A percentile compares a stretch with the other conserved stretches of the same genome.
Conservation (phyloP, 176 grass and related monocot genomes). For the Carex myosuroides region DNA sequence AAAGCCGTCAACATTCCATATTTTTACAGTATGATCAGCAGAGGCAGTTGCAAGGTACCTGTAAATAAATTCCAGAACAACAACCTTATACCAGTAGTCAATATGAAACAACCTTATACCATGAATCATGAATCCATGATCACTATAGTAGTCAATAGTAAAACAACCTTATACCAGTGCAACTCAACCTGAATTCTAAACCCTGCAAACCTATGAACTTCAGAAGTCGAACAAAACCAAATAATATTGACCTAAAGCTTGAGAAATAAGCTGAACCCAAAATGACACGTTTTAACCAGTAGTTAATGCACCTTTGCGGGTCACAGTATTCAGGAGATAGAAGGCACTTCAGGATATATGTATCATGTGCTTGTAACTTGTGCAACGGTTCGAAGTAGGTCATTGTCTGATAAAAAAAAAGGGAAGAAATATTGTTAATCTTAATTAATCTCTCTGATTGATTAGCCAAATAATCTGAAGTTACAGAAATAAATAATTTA, state of each 20-base stretch:
- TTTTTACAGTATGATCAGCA: constrained; percentile 88
- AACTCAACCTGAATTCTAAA: background rate
- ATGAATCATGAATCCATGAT: background rate
- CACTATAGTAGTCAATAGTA: background rate
- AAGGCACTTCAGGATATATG: constrained; percentile 80
- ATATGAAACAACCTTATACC: too few species aligned
- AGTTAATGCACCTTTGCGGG: constrained; percentile 48
- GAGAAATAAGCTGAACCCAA: background rate
- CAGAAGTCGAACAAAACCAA: background rate
- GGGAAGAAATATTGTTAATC: constrained; percentile 6
- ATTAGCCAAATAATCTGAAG: background rate
- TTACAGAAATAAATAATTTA: background rate
- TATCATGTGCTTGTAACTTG: constrained; percentile 89
- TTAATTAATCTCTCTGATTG: background rate
- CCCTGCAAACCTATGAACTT: background rate
- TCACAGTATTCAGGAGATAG: constrained; percentile 93
- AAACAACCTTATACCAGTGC: background rate
- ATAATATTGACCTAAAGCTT: background rate
- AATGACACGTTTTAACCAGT: background rate
- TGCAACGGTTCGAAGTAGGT: constrained; percentile 66
- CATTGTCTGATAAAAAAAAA: constrained; percentile 42
- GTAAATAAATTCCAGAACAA: constrained; percentile 1
- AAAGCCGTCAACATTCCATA: constrained; percentile 97
- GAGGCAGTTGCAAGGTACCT: constrained; percentile 95
- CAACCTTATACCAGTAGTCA: too few species aligned